Percentiles rank a stretch among this genome's conserved stretches.
Conservation (phyloP, 345 rosid species). For the Excoecaria cochinchinensis region DNA sequence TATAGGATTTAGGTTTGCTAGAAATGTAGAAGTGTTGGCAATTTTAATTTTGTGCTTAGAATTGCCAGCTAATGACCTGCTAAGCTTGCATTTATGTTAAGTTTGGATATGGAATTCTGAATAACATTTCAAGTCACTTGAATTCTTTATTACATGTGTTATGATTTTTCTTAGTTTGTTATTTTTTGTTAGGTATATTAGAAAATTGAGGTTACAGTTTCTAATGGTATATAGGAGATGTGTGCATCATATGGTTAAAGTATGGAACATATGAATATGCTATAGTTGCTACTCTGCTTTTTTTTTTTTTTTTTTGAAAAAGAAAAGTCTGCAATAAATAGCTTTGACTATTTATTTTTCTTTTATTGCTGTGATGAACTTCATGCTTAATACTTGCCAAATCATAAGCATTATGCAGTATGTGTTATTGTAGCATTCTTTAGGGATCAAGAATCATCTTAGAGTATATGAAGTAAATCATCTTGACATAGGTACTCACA, state of each 20-base stretch:
- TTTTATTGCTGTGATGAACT: neutral
- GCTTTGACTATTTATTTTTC: neutral
- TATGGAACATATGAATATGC: neutral
- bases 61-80: neutral
- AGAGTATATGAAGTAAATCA: neutral
- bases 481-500: conserved; percentile 2
- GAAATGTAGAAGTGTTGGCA: neutral
- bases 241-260: neutral
- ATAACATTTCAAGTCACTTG: neutral
- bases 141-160: neutral
- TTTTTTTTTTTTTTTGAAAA: neutral
- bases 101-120: too few species aligned
- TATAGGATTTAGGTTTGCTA: neutral
- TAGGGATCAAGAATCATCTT: neutral
- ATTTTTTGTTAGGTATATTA: neutral
- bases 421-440: neutral
- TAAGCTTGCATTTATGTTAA: neutral
- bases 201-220: neutral
- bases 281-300: neutral
- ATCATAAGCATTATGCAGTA: neutral
- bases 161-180: neutral
- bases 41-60: neutral
- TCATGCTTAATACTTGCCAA: neutral
- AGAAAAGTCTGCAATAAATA: neutral
- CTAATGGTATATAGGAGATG: neutral